phyloP scores from a whole-genome alignment of 352 stramenopile species.

The Globisporangium nagaii region DNA sequence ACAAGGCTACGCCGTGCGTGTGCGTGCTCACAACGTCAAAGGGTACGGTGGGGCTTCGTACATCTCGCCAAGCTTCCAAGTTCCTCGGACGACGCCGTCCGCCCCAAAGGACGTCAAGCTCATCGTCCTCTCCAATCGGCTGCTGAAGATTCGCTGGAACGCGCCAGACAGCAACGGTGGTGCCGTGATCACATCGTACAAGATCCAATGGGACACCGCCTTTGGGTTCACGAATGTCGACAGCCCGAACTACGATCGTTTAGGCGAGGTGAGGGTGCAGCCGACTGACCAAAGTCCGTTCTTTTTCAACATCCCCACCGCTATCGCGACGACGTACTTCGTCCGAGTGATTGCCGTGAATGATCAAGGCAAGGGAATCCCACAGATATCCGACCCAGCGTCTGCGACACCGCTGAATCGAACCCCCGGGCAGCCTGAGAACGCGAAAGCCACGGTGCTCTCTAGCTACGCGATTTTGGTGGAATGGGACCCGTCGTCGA shows the following conservation, averaged over 20 bases:
- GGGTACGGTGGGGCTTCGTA: conserved; percentile 48
- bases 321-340: conserved; percentile 63
- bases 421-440: conserved; percentile 69
- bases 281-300: conserved; percentile 47
- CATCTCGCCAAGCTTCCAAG: conserved; percentile 47
- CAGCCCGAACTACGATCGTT: conserved; percentile 62
- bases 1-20: conserved; percentile 51
- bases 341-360: conserved; percentile 92
- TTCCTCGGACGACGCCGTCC: conserved; percentile 36
- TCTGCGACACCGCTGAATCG: conserved; percentile 57
- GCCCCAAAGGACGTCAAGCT: conserved; percentile 36
- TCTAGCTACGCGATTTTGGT: conserved; percentile 91
- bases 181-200: conserved; percentile 77
- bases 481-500: conserved; percentile 83
- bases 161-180: conserved; percentile 63
- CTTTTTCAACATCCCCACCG: conserved; percentile 90
- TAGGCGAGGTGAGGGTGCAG: conserved; percentile 33
- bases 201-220: conserved; percentile 90
- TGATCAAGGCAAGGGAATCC: conserved; percentile 70
- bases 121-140: conserved; percentile 49
- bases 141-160: conserved; percentile 80
- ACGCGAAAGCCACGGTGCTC: conserved; percentile 59
- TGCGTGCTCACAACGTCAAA: conserved; percentile 56
- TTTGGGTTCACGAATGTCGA: conserved; percentile 65
- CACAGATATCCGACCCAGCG: conserved; percentile 33